Percentiles rank a stretch among this genome's conserved stretches.
Evolutionary conservation across 805 yeast species (phyloP).

Genomic region (Huiozyma sinensis): DNA sequence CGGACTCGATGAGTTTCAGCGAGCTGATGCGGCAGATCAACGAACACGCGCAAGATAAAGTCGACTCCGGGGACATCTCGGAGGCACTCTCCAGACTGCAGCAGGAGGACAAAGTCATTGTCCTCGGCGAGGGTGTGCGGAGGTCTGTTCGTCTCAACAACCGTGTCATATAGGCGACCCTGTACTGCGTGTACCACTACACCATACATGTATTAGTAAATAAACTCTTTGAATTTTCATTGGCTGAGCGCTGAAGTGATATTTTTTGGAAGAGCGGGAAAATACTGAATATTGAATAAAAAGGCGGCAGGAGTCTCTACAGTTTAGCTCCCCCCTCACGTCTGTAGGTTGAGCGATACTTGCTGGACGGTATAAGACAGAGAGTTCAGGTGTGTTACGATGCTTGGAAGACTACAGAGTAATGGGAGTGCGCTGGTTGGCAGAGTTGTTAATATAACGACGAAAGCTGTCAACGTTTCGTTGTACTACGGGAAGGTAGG

Average conservation of each 20-base stretch:
- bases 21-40: slow-evolving; percentile 52
- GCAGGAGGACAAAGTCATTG: slow-evolving; percentile 58
- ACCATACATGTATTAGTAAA: not conserved
- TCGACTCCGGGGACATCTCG: slow-evolving; percentile 61
- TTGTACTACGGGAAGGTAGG: slow-evolving; percentile 68
- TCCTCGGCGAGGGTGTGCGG: slow-evolving; percentile 63
- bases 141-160: slow-evolving; percentile 40
- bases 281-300: not conserved
- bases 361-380: no score
- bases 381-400: slow-evolving; percentile 1
- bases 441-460: slow-evolving; percentile 27
- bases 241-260: not conserved
- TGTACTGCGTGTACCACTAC: not conserved
- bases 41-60: slow-evolving; percentile 45
- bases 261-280: not conserved
- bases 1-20: slow-evolving; percentile 43
- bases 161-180: slow-evolving; percentile 11
- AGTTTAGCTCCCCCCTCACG: no score
- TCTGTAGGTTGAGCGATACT: no score
- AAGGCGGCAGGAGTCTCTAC: no score
- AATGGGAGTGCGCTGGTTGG: slow-evolving; percentile 17
- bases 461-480: slow-evolving; percentile 39
- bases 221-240: not conserved
- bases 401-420: slow-evolving; percentile 24
- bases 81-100: slow-evolving; percentile 58